Percentiles rank a stretch among this genome's conserved stretches.
phyloP scores from a whole-genome alignment of 2,329 filamentous ascomycete species.

The Escovopsis sp. region DNA sequence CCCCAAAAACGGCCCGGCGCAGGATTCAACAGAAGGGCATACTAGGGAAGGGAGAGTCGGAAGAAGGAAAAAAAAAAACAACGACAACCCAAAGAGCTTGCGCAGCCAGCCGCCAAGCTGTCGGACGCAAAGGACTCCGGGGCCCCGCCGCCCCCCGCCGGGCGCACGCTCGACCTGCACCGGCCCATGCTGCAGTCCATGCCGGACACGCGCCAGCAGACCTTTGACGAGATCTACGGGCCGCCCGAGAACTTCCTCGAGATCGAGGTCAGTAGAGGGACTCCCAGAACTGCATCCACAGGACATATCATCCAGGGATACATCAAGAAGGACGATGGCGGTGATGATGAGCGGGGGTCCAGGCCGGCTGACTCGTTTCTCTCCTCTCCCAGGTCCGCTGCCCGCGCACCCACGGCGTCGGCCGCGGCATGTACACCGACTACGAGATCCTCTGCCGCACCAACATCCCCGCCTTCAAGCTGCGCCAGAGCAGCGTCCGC shows the following conservation, averaged over 20 bases:
- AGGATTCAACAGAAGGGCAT: neutral
- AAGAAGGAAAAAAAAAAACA: neutral
- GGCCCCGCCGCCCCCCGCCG: slow-evolving; percentile 16
- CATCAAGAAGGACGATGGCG: too few species aligned
- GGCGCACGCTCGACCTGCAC: slow-evolving; percentile 23
- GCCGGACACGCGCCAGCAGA: slow-evolving; percentile 70
- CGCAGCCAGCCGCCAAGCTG: slow-evolving; percentile 24
- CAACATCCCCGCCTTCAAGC: slow-evolving; percentile 98
- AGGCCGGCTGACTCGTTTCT: neutral
- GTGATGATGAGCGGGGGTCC: too few species aligned
- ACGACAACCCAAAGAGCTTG: neutral
- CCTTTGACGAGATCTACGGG: slow-evolving; percentile 97
- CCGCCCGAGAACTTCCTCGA: slow-evolving; percentile 98
- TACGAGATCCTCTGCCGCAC: slow-evolving; percentile 97
- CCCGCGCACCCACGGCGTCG: slow-evolving; percentile 86
- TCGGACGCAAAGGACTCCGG: slow-evolving; percentile 23
- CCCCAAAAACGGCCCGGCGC: too few species aligned
- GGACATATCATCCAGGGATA: too few species aligned
- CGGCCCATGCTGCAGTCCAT: slow-evolving; percentile 49
- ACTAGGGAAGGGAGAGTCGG: too few species aligned
- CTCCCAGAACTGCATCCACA: too few species aligned
- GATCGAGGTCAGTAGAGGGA: slow-evolving; percentile 55
- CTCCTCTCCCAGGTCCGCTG: slow-evolving; percentile 59
- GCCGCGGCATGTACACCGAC: slow-evolving; percentile 93
- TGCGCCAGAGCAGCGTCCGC: slow-evolving; percentile 74